Evolutionary conservation across 148 eudicot genomes (phyloP).

Genomic region (Oxyria digyna): DNA sequence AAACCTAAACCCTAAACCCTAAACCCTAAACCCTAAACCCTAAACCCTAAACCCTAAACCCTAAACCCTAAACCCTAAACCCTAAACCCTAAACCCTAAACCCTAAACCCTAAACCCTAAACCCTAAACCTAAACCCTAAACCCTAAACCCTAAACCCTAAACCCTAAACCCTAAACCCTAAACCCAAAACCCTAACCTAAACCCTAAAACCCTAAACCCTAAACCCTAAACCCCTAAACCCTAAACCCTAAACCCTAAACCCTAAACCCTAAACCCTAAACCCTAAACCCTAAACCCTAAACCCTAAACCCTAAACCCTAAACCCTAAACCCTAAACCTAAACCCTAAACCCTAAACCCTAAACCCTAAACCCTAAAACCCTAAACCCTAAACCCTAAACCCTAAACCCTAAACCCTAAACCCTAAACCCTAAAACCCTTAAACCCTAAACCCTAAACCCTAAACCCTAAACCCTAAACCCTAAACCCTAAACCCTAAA

Average conservation of each 20-base stretch:
- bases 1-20: background rate
- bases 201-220: background rate
- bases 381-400: conserved; percentile 17
- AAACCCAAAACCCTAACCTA: background rate
- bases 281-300: conserved; percentile 11
- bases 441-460: too few species aligned
- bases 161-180: background rate
- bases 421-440: background rate
- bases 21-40: background rate
- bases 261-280: conserved; percentile 16
- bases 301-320: conserved; percentile 8
- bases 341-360: conserved; percentile 9
- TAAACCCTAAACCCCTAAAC: too few species aligned
- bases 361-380: conserved; percentile 7
- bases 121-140: background rate
- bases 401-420: conserved; percentile 8
- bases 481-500: conserved; percentile 13
- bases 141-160: background rate
- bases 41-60: background rate
- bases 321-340: conserved; percentile 8
- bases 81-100: background rate
- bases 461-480: too few species aligned
- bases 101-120: background rate
- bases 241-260: conserved; percentile 10
- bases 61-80: background rate